Base-by-base conservation (phyloP, 371 early-diverging fungal species). In the Lichtheimia corymbifera region DNA sequence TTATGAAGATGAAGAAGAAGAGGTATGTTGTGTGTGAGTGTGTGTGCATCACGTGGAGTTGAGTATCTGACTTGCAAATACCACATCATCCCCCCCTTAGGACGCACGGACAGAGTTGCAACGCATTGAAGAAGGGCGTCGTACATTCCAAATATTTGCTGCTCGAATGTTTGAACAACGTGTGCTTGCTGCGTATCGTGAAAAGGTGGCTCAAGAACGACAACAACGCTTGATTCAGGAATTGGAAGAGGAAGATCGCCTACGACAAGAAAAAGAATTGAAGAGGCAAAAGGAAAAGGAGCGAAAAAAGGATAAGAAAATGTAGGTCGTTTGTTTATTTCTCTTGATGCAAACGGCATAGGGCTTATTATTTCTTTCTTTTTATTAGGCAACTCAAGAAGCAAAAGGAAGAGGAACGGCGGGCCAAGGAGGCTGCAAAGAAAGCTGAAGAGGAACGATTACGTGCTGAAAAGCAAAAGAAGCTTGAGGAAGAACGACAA, bases 121-220 rank as follows among this genome's bases (percentile, higher is more conserved):
- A 62, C 85, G 92, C 18, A 90, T 92, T 82, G 93, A 93, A 61
- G 93, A 93, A 65, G 92, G 93, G 0, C 86, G 94, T n/a, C 84
- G 88, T 14, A 93, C 93, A 88, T 95, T 96, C 67, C 94, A 94
- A 66, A 88, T 93, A 24, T 93, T 95, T 80, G 94, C 94, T 1
- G 95, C 96, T 25, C 88, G 91, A 40, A 90, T 95, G 87, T 94
- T 96, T 82, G 96, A 95, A 71, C 94, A 95, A 63, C 88, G 95
- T 9, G 95, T 95, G 1, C 72, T 94, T 42, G 83, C 86, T 24
- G 93, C 95, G 2, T 96, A 93, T 65, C 85, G 93, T 20, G 96
- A 96, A 72, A 93, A 93, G 79, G 86, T 92, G 9, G 91, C 92
- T 2, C 85, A 82, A 47, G 92, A 92, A 62, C 80, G 92, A 60